Conservation (phyloP, 345 rosid species). For the Brassica juncea region DNA sequence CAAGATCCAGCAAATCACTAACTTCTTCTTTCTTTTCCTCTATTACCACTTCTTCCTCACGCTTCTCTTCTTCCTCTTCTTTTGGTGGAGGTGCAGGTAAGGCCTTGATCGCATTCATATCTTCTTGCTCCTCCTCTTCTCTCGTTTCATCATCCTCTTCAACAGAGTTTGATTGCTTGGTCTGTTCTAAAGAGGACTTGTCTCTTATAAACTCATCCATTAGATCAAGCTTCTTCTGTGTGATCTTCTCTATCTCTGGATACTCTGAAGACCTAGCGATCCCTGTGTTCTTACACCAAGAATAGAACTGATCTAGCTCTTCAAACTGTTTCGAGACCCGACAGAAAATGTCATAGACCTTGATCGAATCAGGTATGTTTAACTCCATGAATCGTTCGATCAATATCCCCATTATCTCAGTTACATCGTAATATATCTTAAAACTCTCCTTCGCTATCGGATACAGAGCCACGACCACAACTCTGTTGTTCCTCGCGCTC, state of each 20-base stretch:
- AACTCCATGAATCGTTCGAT: conserved; percentile 81
- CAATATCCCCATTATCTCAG: conserved; percentile 58
- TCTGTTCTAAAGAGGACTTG: conserved; percentile 51
- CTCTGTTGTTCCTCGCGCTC: conserved; percentile 61
- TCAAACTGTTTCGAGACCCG: conserved; percentile 66
- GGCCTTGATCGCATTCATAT: conserved; percentile 57
- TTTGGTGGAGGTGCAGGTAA: conserved; percentile 57
- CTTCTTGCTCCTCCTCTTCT: conserved; percentile 43
- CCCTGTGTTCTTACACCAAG: conserved; percentile 72
- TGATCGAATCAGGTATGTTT: conserved; percentile 60
- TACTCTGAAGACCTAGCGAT: conserved; percentile 73
- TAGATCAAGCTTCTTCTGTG: conserved; percentile 74
- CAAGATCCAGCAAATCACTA: conserved; percentile 63
- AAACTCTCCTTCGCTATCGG: conserved; percentile 78
- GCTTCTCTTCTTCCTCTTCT: conserved; percentile 27
- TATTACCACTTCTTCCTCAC: conserved; percentile 26
- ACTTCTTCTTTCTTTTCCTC: conserved; percentile 36
- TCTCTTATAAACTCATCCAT: conserved; percentile 85
- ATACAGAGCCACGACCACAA: conserved; percentile 72
- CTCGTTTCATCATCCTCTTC: conserved; percentile 40
- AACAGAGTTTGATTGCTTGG: conserved; percentile 2
- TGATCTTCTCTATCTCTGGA: conserved; percentile 75
- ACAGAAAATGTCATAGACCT: conserved; percentile 65
- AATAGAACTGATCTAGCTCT: conserved; percentile 63
- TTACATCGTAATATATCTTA: conserved; percentile 64